phyloP scores from a whole-genome alignment of 345 rosid genomes.

The Eucalyptus virginea region DNA sequence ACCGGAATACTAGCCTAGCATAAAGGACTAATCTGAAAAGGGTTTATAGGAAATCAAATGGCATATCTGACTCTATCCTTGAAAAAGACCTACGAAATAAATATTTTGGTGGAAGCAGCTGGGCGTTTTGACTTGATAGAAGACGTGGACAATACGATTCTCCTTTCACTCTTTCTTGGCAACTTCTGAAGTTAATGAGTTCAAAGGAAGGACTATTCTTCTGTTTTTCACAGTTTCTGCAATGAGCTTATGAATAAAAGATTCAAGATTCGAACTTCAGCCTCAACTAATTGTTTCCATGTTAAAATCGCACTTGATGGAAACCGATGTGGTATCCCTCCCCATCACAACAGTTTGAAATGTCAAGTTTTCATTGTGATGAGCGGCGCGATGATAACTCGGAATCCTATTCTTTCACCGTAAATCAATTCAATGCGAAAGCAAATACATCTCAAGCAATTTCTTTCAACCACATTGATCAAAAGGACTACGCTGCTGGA shows the following conservation, averaged over 20 bases:
- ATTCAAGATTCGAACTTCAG: not conserved
- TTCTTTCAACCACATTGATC: not conserved
- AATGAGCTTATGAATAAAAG: not conserved
- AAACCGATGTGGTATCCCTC: not conserved
- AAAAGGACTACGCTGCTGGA: not conserved
- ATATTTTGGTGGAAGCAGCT: not conserved
- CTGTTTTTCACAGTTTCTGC: not conserved
- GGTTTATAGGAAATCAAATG: not conserved
- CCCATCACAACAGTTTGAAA: not conserved
- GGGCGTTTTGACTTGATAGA: not conserved
- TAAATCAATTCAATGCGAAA: accelerated
- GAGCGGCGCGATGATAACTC: not conserved
- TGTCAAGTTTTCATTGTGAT: not conserved
- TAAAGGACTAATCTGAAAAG: not conserved
- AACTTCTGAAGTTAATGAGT: not conserved
- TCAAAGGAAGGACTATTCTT: not conserved
- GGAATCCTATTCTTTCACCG: not conserved
- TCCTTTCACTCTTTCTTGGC: not conserved
- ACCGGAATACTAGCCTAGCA: not conserved
- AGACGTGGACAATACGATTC: not conserved
- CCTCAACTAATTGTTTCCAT: not conserved
- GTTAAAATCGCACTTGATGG: not conserved
- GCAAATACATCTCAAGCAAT: not conserved
- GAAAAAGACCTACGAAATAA: not conserved
- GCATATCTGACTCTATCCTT: not conserved